Base-by-base conservation (phyloP, 2,329 filamentous ascomycete species). In the Cytospora paraplurivora region DNA sequence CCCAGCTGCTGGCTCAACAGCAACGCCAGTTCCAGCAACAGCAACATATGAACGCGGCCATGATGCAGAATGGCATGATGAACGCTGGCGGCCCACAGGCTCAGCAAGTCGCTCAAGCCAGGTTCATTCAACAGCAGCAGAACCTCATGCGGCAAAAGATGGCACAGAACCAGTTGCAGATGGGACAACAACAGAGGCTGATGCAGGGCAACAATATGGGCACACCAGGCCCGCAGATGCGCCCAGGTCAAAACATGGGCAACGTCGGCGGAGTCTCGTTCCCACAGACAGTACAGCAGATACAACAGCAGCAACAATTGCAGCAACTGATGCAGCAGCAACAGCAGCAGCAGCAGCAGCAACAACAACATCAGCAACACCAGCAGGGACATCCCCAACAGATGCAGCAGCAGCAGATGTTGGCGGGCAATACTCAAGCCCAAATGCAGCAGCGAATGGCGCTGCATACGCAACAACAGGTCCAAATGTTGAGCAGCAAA, bases 21-120 rank as follows among this genome's bases (percentile, higher is more conserved):
- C 82, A 85, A 63, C 79, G 79, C 62, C 77, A 81, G 33, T 76
- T 74, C 5, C 72, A 81, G 58, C 74, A 82, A 59, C 73, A 80
- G 60, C 76, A 79, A 62, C 77, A 80, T 67, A 64, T 68, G 70
- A 66, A 65, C 35, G 65, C 65, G 6, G 64, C 72, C 68, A 67
- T 75, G 62, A 69, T 75, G 62, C 73, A 72, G 65, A 76, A 70
- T 67, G 77, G 75, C 69, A 79, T 78, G 74, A 71, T 76, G 72
- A 77, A 72, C 21, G 77, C 79, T 62, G 77, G 78, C 38, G 72
- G 78, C 54, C 66, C 72, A 38, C 68, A 73, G 55, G 73, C 72
- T 64, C 73, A 76, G 49, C 70, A 73, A 21, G 56, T 72, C 49
- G 72, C 74, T 33, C 74, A 76, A 63, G 72, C 73, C 55, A 68